phyloP scores from a whole-genome alignment of 139 green algal species.

The Diplosphaera chodatii region DNA sequence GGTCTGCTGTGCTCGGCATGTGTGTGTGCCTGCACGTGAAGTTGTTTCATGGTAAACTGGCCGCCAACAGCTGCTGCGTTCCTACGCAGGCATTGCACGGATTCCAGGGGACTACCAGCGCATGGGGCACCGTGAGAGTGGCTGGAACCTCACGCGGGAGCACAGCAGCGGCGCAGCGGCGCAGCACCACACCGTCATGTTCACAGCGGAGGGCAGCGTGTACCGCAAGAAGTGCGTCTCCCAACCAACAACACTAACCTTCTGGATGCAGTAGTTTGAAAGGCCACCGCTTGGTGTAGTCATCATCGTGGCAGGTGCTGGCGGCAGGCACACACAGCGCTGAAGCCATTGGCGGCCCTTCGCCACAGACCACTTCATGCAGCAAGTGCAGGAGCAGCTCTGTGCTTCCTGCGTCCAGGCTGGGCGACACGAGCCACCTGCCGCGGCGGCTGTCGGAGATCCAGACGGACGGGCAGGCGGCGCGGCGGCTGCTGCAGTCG shows the following conservation, averaged over 20 bases:
- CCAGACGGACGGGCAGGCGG: background rate
- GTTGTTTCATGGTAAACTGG: too few relatives aligned
- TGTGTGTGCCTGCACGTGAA: too few relatives aligned
- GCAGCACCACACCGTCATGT: conserved; percentile 5
- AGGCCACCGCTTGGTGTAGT: too few relatives aligned
- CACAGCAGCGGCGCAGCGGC: background rate
- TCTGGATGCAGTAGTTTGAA: background rate
- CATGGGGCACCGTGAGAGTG: background rate
- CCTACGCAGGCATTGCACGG: background rate
- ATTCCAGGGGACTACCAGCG: background rate
- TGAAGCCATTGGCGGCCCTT: too few relatives aligned
- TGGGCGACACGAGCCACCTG: background rate
- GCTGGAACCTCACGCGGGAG: background rate
- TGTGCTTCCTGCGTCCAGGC: conserved; percentile 3
- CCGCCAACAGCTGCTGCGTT: too few relatives aligned
- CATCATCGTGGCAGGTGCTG: too few relatives aligned
- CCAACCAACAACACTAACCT: too few relatives aligned
- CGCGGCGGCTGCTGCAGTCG: conserved; percentile 1
- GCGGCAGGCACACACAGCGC: too few relatives aligned
- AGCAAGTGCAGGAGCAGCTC: background rate
- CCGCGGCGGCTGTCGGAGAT: background rate
- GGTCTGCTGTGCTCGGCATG: too few relatives aligned
- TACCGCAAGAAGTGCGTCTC: conserved; percentile 14
- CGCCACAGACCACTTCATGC: too few relatives aligned
- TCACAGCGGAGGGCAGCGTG: conserved; percentile 1